A percentile compares a stretch with the other conserved stretches of the same genome.
Conservation (phyloP, 257 asterid genomes). For the Salvia rosmarinus region DNA sequence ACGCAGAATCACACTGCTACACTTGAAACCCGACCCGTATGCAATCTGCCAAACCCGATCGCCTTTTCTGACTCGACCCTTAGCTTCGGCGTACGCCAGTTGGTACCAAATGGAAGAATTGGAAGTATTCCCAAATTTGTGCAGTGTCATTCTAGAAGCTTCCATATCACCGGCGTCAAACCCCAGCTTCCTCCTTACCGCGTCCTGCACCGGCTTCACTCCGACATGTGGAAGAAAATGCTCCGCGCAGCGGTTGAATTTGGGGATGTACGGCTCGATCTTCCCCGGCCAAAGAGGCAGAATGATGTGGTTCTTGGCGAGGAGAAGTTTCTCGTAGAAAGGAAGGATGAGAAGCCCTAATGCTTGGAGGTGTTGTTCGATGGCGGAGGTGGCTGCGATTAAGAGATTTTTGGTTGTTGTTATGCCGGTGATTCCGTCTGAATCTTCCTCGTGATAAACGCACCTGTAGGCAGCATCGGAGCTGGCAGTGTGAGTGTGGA, state of each 20-base stretch:
- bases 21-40: slow-evolving; percentile 68
- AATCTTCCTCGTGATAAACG: slow-evolving; percentile 39
- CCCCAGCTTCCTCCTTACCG: slow-evolving; percentile 49
- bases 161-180: slow-evolving; percentile 55
- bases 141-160: slow-evolving; percentile 62
- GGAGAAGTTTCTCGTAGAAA: slow-evolving; percentile 49
- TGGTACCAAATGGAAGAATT: slow-evolving; percentile 65
- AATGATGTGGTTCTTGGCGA: slow-evolving; percentile 26
- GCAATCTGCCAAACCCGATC: slow-evolving; percentile 69
- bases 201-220: slow-evolving; percentile 57
- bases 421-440: slow-evolving; percentile 50
- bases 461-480: slow-evolving; percentile 14
- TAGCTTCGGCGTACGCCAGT: slow-evolving; percentile 58
- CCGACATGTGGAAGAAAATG: slow-evolving; percentile 68
- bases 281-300: background rate
- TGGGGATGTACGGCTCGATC: slow-evolving; percentile 55
- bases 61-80: slow-evolving; percentile 55
- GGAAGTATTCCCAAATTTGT: slow-evolving; percentile 65
- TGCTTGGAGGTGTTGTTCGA: slow-evolving; percentile 27
- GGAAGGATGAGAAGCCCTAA: slow-evolving; percentile 56
- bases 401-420: slow-evolving; percentile 35
- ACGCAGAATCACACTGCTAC: slow-evolving; percentile 56
- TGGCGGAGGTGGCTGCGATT: slow-evolving; percentile 8
- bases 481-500: slow-evolving; percentile 45
- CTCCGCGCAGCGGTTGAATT: slow-evolving; percentile 52